These are phyloP conservation scores for Umbilicus rupestris DNA, from an alignment of 164 flowering plant genomes.

Conservation along the genomic window DNA sequence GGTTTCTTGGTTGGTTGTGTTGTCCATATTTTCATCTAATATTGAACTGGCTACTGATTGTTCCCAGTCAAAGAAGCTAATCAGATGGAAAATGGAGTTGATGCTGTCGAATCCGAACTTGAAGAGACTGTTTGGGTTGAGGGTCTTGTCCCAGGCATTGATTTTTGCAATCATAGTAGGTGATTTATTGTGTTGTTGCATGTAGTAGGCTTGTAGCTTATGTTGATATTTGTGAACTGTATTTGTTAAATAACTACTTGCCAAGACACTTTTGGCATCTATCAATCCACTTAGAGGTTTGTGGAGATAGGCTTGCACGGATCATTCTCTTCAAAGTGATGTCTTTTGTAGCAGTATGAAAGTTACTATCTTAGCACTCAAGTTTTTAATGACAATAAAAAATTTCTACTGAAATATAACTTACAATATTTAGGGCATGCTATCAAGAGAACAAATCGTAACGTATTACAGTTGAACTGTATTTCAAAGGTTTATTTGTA, in stretches of 20 bases:
- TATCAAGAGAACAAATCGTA: background rate
- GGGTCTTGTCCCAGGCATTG: constrained; percentile 96
- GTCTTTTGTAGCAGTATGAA: background rate
- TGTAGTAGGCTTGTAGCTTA: background rate
- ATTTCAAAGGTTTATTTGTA: background rate
- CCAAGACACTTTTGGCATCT: background rate
- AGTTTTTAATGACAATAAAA: background rate
- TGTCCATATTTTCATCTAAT: background rate
- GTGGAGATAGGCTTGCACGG: background rate
- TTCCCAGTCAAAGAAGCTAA: constrained; percentile 14
- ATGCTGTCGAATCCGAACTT: constrained; percentile 19
- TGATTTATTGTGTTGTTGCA: background rate
- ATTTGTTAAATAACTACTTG: background rate
- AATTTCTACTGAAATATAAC: background rate
- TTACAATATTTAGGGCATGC: background rate
- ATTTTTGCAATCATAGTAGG: constrained; percentile 97
- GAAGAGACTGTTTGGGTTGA: constrained; percentile 80
- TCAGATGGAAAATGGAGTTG: constrained; percentile 17
- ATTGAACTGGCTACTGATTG: background rate
- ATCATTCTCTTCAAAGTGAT: background rate
- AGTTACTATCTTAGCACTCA: background rate
- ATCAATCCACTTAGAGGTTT: background rate
- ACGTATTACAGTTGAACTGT: background rate
- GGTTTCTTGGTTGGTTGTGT: background rate
- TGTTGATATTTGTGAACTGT: background rate